Evolutionary conservation across 2,329 filamentous ascomycete species (phyloP), one percentile per base, ranked within the genome.

Genomic region (Colletotrichum lindemuthianum): DNA sequence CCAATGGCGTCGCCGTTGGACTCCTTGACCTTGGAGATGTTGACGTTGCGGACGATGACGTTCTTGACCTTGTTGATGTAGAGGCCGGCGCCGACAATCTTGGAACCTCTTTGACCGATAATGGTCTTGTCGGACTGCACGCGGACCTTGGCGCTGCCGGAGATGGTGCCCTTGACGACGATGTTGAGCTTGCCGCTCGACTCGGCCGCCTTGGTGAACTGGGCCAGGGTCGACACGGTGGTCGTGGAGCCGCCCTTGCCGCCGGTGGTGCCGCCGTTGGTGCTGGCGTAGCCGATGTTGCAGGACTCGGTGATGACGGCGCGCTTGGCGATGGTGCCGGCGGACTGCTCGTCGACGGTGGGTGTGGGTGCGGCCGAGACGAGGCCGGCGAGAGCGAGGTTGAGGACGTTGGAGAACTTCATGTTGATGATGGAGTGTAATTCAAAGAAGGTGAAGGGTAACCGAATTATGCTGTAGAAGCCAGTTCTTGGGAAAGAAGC

Each of bases 21-120:
- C 8, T 87, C 87, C 13, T 81, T 73, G 33, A 88, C 85, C 71
- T 86, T 84, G 63, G 82, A 76, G 69, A 89, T 86, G 59, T 81
- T 82, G 66, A 90, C 72, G 79, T 90, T 90, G 37, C 86, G 82
- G 67, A 90, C 76, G 68, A 90, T 88, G 56, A 90, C 84, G 72
- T 90, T 90, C 58, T 74, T 78, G 44, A 79, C 77, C 34, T 77
- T 76, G 68, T 83, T 81, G 74, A 89, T 79, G 66, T 83, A 81
- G 57, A 88, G 75, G 16, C 85, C 86, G 52, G 82, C 71, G 37
- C 83, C 81, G 37, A 72, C 77, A 66, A 81, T 72, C 73, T 78
- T 73, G 51, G 74, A 72, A 56, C 75, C 75, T 1, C 68, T 34
- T 6, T 72, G 76, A 52, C 81, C 81, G 37, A 84, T 71, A 54